A percentile compares a stretch with the other conserved stretches of the same genome.
Evolutionary conservation across 2,329 filamentous ascomycete genomes (phyloP).

Genomic region (Stagonosporopsis chrysanthemi): DNA sequence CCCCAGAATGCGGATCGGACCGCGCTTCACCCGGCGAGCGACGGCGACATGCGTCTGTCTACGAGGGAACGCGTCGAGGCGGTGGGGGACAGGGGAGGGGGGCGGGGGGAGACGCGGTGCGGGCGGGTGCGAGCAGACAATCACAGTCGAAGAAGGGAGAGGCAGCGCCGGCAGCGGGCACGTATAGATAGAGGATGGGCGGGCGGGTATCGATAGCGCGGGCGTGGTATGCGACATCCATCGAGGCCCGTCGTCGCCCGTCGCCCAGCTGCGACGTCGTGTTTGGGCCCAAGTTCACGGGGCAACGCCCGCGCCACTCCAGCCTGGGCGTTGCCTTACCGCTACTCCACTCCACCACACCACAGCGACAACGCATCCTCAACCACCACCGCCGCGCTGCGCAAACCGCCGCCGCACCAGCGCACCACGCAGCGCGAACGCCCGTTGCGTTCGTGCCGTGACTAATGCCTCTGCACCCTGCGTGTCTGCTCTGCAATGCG

Average conservation of each 20-base stretch:
- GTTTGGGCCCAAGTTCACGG: neutral
- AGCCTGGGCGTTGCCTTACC: neutral
- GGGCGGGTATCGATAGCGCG: slow-evolving; percentile 16
- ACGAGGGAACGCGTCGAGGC: slow-evolving; percentile 16
- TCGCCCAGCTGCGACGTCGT: slow-evolving; percentile 10
- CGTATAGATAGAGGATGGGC: neutral
- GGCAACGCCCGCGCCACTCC: slow-evolving; percentile 3
- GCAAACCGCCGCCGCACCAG: no score
- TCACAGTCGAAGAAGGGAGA: neutral
- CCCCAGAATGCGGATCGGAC: slow-evolving; percentile 19
- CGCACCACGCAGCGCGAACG: neutral
- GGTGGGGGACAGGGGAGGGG: no score
- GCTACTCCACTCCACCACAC: neutral
- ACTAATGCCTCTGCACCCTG: no score
- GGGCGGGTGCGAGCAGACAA: neutral
- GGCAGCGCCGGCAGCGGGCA: neutral
- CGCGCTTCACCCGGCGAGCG: slow-evolving; percentile 20
- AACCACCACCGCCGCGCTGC: neutral
- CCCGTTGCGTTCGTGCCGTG: no score
- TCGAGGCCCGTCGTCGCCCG: slow-evolving; percentile 6
- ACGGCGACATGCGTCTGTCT: slow-evolving; percentile 21
- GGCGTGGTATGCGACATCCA: slow-evolving; percentile 8
- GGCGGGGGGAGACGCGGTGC: neutral
- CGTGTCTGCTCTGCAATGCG: no score
- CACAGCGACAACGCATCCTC: neutral